A percentile compares a stretch with the other conserved stretches of the same genome.
Evolutionary conservation across 768 basidiomycete species (phyloP).

Genomic region (Hemileccinum impolitum): DNA sequence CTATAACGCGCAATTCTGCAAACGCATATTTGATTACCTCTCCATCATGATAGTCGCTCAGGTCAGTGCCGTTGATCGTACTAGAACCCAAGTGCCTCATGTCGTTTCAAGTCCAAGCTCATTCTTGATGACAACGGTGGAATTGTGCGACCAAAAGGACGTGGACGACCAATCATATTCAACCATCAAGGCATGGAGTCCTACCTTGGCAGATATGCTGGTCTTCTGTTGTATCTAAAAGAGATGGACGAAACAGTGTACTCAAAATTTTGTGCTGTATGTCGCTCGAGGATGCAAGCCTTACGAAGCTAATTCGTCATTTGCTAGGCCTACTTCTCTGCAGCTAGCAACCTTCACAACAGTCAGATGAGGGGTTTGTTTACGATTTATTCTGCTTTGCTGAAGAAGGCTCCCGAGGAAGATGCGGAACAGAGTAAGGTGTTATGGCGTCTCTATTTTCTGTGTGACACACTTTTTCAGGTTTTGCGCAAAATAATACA

Average conservation of each 20-base stretch:
- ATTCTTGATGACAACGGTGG: conserved; percentile 65
- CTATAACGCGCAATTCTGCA: conserved; percentile 90
- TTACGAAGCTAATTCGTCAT: conserved; percentile 1
- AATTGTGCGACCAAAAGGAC: conserved; percentile 41
- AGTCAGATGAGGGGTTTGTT: conserved; percentile 78
- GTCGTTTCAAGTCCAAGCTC: conserved; percentile 52
- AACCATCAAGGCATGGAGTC: conserved; percentile 75
- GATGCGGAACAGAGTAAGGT: conserved; percentile 66
- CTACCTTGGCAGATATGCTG: conserved; percentile 85
- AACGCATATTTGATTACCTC: conserved; percentile 84
- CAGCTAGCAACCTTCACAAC: conserved; percentile 76
- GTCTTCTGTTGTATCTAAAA: conserved; percentile 87
- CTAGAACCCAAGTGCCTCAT: conserved; percentile 6
- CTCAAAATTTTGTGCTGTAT: conserved; percentile 83
- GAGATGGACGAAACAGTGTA: conserved; percentile 94
- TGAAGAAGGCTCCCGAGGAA: conserved; percentile 71
- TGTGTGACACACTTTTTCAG: conserved; percentile 30
- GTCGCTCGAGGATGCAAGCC: conserved; percentile 27
- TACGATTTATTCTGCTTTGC: conserved; percentile 48
- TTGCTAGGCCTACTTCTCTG: conserved; percentile 85
- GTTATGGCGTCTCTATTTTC: neutral
- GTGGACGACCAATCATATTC: conserved; percentile 46
- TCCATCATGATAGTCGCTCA: conserved; percentile 90
- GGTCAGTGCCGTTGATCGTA: conserved; percentile 40
- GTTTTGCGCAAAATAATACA: conserved; percentile 38